These are phyloP conservation scores for Ballota nigra DNA, from an alignment of 257 asterid species.

Conservation along the genomic window DNA sequence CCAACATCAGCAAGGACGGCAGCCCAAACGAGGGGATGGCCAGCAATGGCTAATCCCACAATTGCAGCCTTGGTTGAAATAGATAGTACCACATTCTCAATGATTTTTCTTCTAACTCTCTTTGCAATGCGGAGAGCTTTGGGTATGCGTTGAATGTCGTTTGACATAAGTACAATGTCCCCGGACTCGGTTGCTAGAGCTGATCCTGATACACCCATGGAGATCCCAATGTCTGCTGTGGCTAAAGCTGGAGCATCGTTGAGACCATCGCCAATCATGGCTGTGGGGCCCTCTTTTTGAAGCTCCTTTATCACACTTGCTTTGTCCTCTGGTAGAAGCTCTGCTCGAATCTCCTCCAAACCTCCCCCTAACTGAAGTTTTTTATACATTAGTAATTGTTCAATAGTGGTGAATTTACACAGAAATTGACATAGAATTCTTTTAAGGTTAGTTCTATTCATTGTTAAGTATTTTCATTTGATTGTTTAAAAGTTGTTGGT, in stretches of 20 bases:
- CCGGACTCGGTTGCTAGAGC: constrained; percentile 82
- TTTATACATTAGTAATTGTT: too few relatives aligned
- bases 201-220: constrained; percentile 92
- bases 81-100: constrained; percentile 62
- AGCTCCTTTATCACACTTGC: constrained; percentile 49
- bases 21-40: constrained; percentile 90
- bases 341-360: constrained; percentile 55
- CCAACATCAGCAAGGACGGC: constrained; percentile 80
- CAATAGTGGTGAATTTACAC: too few relatives aligned
- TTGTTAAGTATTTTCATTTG: too few relatives aligned
- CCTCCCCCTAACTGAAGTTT: constrained; percentile 68
- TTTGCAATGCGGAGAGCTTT: constrained; percentile 51
- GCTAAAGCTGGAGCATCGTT: constrained; percentile 90
- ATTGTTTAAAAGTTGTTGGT: too few relatives aligned
- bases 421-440: too few relatives aligned
- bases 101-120: constrained; percentile 48
- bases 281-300: constrained; percentile 61
- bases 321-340: constrained; percentile 78
- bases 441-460: too few relatives aligned
- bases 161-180: constrained; percentile 67
- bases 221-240: constrained; percentile 75
- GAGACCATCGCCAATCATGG: constrained; percentile 87
- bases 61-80: constrained; percentile 55
- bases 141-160: constrained; percentile 68
- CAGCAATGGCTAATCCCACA: constrained; percentile 69